Evolutionary conservation across 192 early-diverging fungal species (phyloP), one percentile per base, ranked within the genome.

Genomic region (Bifiguratus adelaidae): DNA sequence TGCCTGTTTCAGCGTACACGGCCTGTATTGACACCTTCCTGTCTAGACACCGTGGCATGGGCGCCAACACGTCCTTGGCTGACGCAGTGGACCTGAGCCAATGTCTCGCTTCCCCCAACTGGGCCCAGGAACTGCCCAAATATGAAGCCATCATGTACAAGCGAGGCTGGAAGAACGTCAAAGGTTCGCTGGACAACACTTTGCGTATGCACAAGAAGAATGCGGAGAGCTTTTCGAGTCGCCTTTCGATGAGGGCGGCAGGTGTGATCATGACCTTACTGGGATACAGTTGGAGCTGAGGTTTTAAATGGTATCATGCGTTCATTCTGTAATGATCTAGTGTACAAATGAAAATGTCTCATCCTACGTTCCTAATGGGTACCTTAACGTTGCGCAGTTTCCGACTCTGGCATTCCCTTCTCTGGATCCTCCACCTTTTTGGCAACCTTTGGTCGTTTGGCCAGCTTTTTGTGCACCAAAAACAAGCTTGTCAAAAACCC

Each of bases 401-500:
- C n/a, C n/a, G n/a, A n/a, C n/a, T n/a, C n/a, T n/a, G n/a, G n/a
- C n/a, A n/a, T n/a, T n/a, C n/a, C n/a, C n/a, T n/a, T n/a, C n/a
- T n/a, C n/a, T n/a, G n/a, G n/a, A n/a, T n/a, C n/a, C n/a, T n/a
- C n/a, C n/a, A n/a, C n/a, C n/a, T n/a, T n/a, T n/a, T n/a, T n/a
- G n/a, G n/a, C n/a, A n/a, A n/a, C n/a, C n/a, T n/a, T n/a, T n/a
- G n/a, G n/a, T n/a, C n/a, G n/a, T n/a, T n/a, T n/a, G n/a, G n/a
- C n/a, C n/a, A 40, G 37, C 13, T 37, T 16, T 18, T 40, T 40
- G 27, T 51, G 11, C 71, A 62, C 43, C 24, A 80, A 45, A 3
- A 69, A 70, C 34, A 83, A 23, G 1, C 61, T 60, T 15, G 73
- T 37, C 24, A 80, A 27, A 25, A 78, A 72, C 1, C 67, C 53